These are phyloP conservation scores for Funneliformis geosporum DNA, from an alignment of 192 early-diverging fungal genomes.

Conservation along the genomic window DNA sequence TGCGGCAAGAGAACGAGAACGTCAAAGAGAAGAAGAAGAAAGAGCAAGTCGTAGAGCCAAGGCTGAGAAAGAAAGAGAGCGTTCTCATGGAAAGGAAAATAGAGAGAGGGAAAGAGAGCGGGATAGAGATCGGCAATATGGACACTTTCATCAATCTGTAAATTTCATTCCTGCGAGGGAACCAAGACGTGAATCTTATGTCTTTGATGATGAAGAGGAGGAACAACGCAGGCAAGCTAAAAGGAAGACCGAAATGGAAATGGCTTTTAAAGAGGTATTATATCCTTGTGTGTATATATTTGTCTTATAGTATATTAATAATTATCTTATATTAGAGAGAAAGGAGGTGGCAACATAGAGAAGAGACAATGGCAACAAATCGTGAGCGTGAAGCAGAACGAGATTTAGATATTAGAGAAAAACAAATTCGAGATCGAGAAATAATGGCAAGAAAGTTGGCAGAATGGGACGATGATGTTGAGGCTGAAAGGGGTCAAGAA, in stretches of 20 bases:
- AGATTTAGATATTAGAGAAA: slow-evolving; percentile 46
- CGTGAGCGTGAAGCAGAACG: slow-evolving; percentile 52
- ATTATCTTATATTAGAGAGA: slow-evolving; percentile 51
- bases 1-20: slow-evolving; percentile 55
- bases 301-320: background rate
- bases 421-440: slow-evolving; percentile 42
- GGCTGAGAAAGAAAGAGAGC: slow-evolving; percentile 34
- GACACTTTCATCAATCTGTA: slow-evolving; percentile 30
- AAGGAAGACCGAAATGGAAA: slow-evolving; percentile 49
- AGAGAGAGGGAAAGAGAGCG: slow-evolving; percentile 39
- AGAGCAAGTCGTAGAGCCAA: slow-evolving; percentile 35
- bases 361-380: slow-evolving; percentile 46
- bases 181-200: slow-evolving; percentile 30
- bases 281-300: background rate
- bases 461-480: slow-evolving; percentile 76
- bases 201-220: slow-evolving; percentile 43
- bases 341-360: slow-evolving; percentile 62
- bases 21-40: slow-evolving; percentile 51
- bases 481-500: slow-evolving; percentile 58
- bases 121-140: slow-evolving; percentile 35
- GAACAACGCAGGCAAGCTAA: slow-evolving; percentile 47
- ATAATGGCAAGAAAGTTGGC: slow-evolving; percentile 50
- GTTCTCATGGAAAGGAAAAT: slow-evolving; percentile 36
- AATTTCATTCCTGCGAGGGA: slow-evolving; percentile 53
- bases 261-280: slow-evolving; percentile 42